Base-by-base conservation (phyloP, 768 basidiomycete species). In the Termitomyces sp. region DNA sequence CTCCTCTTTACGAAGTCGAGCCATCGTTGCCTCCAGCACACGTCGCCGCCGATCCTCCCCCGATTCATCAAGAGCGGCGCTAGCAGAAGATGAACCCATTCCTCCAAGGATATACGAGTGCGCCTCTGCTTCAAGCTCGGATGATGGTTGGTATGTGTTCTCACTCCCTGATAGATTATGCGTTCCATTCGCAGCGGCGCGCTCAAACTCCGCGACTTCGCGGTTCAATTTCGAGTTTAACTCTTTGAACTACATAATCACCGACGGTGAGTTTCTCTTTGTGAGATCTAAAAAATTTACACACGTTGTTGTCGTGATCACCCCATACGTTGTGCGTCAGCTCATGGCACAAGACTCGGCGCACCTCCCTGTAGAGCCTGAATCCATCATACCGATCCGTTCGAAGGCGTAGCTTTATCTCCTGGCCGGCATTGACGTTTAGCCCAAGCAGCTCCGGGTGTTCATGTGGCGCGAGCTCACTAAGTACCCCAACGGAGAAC, bases 381-480 rank as follows among this genome's bases (percentile, higher is more conserved):
- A 90, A 89, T 10, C 88, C 89, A 58, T 88, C 87, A 62, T 88
- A 89, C 4, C 67, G 71, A 63, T 90, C 78, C 19, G 89, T 90
- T 19, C 89, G 74, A 48, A 91, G 64, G 17, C 88, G 80, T 3
- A 91, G 70, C 64, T 85, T 86, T 62, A 91, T 88, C 21, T 75
- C 70, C 61, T 82, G 72, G 0, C 89, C 88, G 0, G 68, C 73
- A 49, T 82, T 82, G 48, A 78, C 78, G 63, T 91, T 91, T 40
- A 89, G 73, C 0, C 90, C 89, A 3, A 89, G 75, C 10, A 91
- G 68, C 30, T 81, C 72, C 0, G 88, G 87, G 56, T 86, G 78
- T 64, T 90, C 88, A 56, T 88, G 87, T 0, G 89, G 89, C 15
- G 87, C 88, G 17, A 91, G 80, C 68, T 91, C 89, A 1, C 88